Evolutionary conservation across 352 stramenopile species (phyloP), one percentile per base, ranked within the genome.

Genomic region (Halophytophthora batemanensis): DNA sequence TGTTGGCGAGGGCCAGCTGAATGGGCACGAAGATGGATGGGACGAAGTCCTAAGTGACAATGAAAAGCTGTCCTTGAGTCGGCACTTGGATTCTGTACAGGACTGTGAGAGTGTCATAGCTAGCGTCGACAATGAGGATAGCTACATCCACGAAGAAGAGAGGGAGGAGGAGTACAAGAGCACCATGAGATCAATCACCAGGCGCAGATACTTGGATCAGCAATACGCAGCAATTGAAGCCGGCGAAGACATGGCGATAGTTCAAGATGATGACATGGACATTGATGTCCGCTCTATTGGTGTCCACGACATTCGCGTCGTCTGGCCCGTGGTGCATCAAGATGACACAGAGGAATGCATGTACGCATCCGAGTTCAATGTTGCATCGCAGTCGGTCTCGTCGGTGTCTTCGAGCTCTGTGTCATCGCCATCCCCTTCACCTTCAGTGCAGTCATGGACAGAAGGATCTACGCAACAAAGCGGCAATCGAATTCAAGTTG

Each of bases 211-310:
- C 34, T 31, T 55, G 19, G 11, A 42, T n/a, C 41, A 54, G 6
- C 49, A 59, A 13, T 45, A 53, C 19, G 25, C 36, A 33, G 41
- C 28, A 40, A 44, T 39, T 1, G 14, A 34, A 6, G 15, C 39
- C 10, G 25, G 17, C 17, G 37, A 52, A 6, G 45, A 45, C 18
- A 33, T 31, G 29, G 10, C 29, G 12, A 25, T 7, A 10, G 19
- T 54, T 6, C 41, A 58, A 7, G 51, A 56, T 35, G 59, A 63
- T 14, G 37, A 36, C 1, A 22, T 43, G 11, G 56, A 70, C 21
- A 33, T 77, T 28, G 75, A 88, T 53, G 59, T 75, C n/a, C 59
- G 61, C 12, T 71, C 64, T 0, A 82, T 89, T 38, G 77, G 77
- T 12, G 69, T 82, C 8, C 62, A 86, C 35, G 73, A 53, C 11